Conservation (phyloP, 352 stramenopile genomes). For the Phytophthora brassicae region DNA sequence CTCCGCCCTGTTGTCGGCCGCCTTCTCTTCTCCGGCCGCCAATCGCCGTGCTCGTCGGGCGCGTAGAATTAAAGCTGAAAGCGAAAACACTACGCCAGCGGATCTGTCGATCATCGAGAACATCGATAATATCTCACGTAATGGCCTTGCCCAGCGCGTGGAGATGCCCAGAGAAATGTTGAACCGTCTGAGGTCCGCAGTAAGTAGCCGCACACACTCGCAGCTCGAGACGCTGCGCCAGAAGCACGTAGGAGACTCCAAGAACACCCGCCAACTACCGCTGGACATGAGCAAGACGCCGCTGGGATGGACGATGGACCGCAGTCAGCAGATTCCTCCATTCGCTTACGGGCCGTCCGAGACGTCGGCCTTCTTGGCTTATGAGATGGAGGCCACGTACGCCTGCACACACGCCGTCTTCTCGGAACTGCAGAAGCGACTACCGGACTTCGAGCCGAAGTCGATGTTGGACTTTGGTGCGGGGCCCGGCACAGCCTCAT, state of each 20-base stretch:
- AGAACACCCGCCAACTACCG: constrained; percentile 53
- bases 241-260: constrained; percentile 50
- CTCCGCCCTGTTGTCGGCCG: constrained; percentile 8
- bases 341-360: constrained; percentile 72
- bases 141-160: constrained; percentile 63
- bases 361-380: constrained; percentile 73
- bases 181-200: constrained; percentile 52
- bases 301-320: constrained; percentile 79
- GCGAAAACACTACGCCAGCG: neutral
- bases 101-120: constrained; percentile 45
- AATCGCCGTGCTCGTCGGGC: constrained; percentile 52
- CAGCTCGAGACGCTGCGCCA: constrained; percentile 73
- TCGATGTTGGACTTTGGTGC: constrained; percentile 81
- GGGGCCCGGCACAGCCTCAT: constrained; percentile 72
- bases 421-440: constrained; percentile 54
- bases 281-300: constrained; percentile 80
- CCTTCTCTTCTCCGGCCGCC: constrained; percentile 30
- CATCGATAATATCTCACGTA: constrained; percentile 65
- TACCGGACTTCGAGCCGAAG: constrained; percentile 57
- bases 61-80: constrained; percentile 32
- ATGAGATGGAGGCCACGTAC: constrained; percentile 75
- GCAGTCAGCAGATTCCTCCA: constrained; percentile 58
- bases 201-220: constrained; percentile 74
- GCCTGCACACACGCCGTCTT: constrained; percentile 73
- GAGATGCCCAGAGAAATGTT: constrained; percentile 76